Conservation (phyloP, 2,329 filamentous ascomycete genomes). For the Ceratocystis variospora region DNA sequence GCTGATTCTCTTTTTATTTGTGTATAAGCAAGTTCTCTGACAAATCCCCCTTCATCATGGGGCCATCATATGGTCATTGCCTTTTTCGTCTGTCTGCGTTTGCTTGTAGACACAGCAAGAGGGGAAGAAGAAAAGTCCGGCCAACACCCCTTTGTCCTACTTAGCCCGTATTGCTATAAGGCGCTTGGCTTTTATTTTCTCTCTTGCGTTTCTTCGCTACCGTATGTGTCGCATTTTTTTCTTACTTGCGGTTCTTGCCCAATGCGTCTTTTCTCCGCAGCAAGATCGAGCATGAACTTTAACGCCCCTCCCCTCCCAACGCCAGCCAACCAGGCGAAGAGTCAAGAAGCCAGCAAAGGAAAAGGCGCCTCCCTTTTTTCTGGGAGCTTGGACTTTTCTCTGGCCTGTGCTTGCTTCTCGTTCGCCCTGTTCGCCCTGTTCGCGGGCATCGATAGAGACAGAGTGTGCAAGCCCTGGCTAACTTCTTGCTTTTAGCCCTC, state of each 20-base stretch:
- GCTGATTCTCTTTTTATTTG: too few species aligned
- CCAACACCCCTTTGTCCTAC: slow-evolving; percentile 3
- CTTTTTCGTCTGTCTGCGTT: not conserved
- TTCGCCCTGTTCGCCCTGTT: not conserved
- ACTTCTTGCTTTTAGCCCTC: not conserved
- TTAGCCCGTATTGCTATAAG: not conserved
- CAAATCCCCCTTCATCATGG: not conserved
- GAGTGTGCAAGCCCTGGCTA: not conserved
- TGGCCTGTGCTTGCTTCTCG: not conserved
- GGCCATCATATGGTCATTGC: not conserved
- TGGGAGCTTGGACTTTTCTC: not conserved
- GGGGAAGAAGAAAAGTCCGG: not conserved
- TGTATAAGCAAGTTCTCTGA: not conserved
- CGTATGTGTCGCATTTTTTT: not conserved
- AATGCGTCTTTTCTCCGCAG: not conserved
- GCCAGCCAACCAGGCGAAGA: not conserved
- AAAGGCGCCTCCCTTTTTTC: not conserved
- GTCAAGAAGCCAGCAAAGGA: not conserved
- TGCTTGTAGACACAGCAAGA: not conserved
- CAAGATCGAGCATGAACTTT: too few species aligned
- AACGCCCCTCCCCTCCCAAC: not conserved
- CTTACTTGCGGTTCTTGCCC: not conserved
- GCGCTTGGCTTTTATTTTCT: not conserved
- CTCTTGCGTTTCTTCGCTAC: not conserved
- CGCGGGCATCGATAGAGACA: not conserved